Evolutionary conservation across 805 yeast genomes (phyloP), one percentile per base, ranked within the genome.

Genomic region (Brettanomyces bruxellensis): DNA sequence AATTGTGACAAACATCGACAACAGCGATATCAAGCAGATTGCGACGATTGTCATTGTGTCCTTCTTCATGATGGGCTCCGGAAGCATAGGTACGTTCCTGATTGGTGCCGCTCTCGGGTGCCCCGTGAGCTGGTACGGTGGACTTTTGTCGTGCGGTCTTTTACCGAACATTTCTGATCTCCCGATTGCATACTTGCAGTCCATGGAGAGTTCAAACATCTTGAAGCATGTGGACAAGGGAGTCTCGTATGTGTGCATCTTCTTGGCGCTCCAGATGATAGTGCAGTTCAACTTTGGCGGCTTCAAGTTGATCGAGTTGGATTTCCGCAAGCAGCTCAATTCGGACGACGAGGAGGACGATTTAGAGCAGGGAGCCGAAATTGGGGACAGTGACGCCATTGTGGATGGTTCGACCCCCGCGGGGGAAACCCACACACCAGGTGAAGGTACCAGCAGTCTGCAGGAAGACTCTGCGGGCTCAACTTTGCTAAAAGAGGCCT

Each of bases 181-280:
- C 47, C 95, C 96, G 0, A 84, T 87, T 55, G 95, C 95, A 0
- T 88, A 87, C 55, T 61, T 81, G 32, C 87, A 82, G 55, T 82
- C 93, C 1, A 67, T 87, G 59, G 81, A 84, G 23, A 71, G 77
- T 13, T 81, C 88, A 1, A 68, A 77, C 1, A 67, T 73, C 5
- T 83, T 90, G 55, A 67, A 81, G 0, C 55, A 68, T 14, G 86
- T 87, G 28, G 72, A 77, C 45, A 73, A 74, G 52, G 97, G 96
- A 13, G 82, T 84, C 28, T 95, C 96, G 0, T 86, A 84, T 63
- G 83, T 86, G n/a, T 82, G 89, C 56, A 81, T 89, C 38, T 85
- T 84, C 54, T 67, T 83, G 41, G 83, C 87, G 2, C 71, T 83
- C 2, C 86, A 83, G 60, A 71, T 81, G 39, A 68, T 86, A 37